A percentile compares a stretch with the other conserved stretches of the same genome.
Conservation (phyloP, 2,329 filamentous ascomycete genomes). For the Colletotrichum phormii region DNA sequence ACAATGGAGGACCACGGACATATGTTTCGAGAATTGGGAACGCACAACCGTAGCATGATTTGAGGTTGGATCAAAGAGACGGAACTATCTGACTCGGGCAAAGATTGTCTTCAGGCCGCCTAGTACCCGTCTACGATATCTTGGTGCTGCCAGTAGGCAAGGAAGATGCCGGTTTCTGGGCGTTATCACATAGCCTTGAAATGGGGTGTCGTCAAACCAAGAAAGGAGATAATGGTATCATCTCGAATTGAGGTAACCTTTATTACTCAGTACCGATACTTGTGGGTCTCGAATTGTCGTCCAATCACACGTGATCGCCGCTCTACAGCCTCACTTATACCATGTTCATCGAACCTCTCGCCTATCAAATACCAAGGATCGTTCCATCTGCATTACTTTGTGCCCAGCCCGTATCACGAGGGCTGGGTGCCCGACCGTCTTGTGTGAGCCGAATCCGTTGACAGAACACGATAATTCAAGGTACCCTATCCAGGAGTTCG, state of each 20-base stretch:
- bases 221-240: neutral
- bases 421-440: neutral
- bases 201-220: neutral
- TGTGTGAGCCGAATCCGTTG: neutral
- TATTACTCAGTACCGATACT: neutral
- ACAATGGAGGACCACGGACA: neutral
- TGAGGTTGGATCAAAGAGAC: neutral
- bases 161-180: neutral
- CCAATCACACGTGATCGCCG: neutral
- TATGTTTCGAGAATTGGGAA: neutral
- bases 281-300: neutral
- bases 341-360: neutral
- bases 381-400: neutral
- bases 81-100: neutral
- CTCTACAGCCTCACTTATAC: conserved; percentile 10
- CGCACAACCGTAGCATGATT: neutral
- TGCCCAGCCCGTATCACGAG: neutral
- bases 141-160: neutral
- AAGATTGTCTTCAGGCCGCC: neutral
- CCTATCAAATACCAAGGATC: neutral
- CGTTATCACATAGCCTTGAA: neutral
- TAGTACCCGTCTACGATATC: neutral
- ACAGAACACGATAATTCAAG: neutral
- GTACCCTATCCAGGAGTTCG: neutral
- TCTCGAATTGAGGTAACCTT: too few relatives aligned